Evolutionary conservation across 345 rosid genomes (phyloP), one percentile per base, ranked within the genome.

Genomic region (Acer saccharum): DNA sequence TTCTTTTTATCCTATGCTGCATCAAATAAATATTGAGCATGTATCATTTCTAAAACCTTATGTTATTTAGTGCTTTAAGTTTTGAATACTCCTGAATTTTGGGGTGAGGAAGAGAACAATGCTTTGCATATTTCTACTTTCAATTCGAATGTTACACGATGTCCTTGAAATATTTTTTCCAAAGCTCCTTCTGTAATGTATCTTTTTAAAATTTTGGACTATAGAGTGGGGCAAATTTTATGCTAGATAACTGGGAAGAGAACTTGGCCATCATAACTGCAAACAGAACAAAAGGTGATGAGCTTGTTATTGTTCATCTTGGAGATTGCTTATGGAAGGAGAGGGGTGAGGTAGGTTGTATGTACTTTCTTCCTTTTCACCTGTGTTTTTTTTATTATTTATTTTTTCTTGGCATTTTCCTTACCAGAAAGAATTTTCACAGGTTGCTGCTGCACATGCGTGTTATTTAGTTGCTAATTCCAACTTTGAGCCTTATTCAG

Each of bases 391-490:
- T 44, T 17, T 32, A 54, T 65, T 35, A 35, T 4, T 35, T 35
- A 35, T 35, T 35, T 13, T 65, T 41, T 71, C 55, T 41, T 41
- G 43, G 29, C 71, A 55, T 73, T 57, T 29, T 71, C 29, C 29
- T 64, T 39, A 71, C 48, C 54, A 73, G 41, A 73, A 46, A 25
- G 18, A 62, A 71, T 76, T 76, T 17, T 65, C 39, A 62, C 92
- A 92, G 94, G 83, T 88, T 73, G 76, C 80, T 72, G 91, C 92
- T 44, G 97, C 93, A 12, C 94, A 92, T 84, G 83, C 88, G 70
- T 90, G 97, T 85, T 92, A 92, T 87, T 81, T 92, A 76, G 81
- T 90, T 44, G 92, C 93, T 14, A 94, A 92, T 76, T 86, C 86
- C 76, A 87, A 87, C 83, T 88, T 92, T 76, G 94, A 92, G 72